phyloP scores from a whole-genome alignment of 495 filamentous ascomycete species.

The Neurospora tetraspora region DNA sequence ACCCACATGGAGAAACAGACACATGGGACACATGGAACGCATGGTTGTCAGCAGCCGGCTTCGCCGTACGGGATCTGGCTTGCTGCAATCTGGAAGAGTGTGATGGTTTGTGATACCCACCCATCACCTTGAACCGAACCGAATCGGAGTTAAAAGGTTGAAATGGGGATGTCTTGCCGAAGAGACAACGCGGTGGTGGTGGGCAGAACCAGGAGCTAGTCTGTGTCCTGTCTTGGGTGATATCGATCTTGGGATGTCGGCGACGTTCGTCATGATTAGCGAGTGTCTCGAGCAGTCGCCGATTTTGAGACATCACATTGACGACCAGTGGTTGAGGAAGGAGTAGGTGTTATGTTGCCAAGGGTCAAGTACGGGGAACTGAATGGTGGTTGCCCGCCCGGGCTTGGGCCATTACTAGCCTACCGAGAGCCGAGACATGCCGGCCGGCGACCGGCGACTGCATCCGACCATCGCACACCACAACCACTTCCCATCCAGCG shows the following conservation, averaged over 20 bases:
- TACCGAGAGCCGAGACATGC: neutral
- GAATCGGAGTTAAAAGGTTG: neutral
- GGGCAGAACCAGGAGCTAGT: neutral
- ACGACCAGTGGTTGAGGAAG: neutral
- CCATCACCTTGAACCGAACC: neutral
- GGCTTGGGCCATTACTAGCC: neutral
- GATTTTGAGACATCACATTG: neutral
- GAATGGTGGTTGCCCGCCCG: no score
- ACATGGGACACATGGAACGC: neutral
- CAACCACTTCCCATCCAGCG: neutral
- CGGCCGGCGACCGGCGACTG: neutral
- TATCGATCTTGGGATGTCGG: neutral
- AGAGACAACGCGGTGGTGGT: neutral
- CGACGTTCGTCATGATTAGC: neutral
- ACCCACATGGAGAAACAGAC: neutral
- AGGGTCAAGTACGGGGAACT: no score
- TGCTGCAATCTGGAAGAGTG: neutral
- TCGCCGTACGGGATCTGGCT: neutral
- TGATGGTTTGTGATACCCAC: neutral
- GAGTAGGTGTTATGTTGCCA: no score
- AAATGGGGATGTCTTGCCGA: neutral
- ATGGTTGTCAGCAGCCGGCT: neutral
- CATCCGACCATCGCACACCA: neutral
- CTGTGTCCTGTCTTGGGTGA: neutral
- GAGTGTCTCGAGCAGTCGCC: neutral